Percentiles rank a stretch among this genome's conserved stretches.
phyloP scores from a whole-genome alignment of 2,329 filamentous ascomycete genomes.

The Bipolaris gigantea region DNA sequence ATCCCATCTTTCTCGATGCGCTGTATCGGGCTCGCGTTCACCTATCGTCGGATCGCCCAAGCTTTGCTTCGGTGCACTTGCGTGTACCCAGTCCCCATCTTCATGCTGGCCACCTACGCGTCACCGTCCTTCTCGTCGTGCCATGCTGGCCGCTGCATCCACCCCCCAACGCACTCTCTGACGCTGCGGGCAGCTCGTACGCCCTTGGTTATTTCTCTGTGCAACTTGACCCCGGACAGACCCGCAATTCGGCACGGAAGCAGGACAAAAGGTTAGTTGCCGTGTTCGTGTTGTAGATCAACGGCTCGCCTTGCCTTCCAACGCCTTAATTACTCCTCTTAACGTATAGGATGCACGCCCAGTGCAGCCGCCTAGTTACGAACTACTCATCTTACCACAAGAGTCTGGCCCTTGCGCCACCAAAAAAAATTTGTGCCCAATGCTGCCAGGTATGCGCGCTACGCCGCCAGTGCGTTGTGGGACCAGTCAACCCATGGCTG shows the following conservation, averaged over 20 bases:
- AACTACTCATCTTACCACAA: constrained; percentile 9
- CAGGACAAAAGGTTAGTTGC: constrained; percentile 27
- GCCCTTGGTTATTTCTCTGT: constrained; percentile 24
- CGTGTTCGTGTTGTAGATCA: constrained; percentile 30
- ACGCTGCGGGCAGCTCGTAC: constrained; percentile 29
- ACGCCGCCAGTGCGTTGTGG: constrained; percentile 30
- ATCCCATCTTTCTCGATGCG: constrained; percentile 28
- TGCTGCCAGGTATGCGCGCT: constrained; percentile 28
- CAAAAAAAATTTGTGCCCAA: constrained; percentile 11
- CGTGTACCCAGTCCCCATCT: constrained; percentile 17
- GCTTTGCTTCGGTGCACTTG: constrained; percentile 23
- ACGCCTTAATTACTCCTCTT: constrained; percentile 17
- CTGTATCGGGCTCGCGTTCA: constrained; percentile 28
- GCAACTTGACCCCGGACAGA: constrained; percentile 12
- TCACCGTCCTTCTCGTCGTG: constrained; percentile 24
- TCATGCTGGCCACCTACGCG: constrained; percentile 16
- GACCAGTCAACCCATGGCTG: constrained; percentile 26
- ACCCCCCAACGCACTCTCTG: constrained; percentile 17
- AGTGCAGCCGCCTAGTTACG: constrained; percentile 16
- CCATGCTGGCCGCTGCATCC: constrained; percentile 5
- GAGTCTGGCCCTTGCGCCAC: constrained; percentile 13
- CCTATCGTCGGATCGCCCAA: constrained; percentile 39
- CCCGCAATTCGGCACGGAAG: constrained; percentile 16
- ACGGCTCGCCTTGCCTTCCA: constrained; percentile 21
- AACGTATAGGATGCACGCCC: constrained; percentile 18